These are phyloP conservation scores for Fusarium sarcochroum DNA, from an alignment of 2,329 filamentous ascomycete species.

Conservation along the genomic window DNA sequence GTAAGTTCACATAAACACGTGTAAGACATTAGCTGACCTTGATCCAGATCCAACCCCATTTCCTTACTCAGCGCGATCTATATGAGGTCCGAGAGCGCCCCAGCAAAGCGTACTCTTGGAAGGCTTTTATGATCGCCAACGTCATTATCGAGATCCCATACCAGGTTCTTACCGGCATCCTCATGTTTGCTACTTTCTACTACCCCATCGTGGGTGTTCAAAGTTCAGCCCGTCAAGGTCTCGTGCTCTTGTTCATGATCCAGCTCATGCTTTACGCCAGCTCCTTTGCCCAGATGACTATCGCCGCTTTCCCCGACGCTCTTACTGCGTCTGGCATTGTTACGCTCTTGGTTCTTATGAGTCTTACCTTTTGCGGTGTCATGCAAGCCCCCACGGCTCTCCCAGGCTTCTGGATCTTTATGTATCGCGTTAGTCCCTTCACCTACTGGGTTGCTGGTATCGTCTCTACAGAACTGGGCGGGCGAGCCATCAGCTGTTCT, in stretches of 20 bases:
- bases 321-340: conserved; percentile 66
- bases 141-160: conserved; percentile 81
- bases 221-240: conserved; percentile 68
- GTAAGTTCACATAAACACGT: conserved; percentile 54
- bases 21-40: conserved; percentile 30
- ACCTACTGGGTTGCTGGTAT: conserved; percentile 76
- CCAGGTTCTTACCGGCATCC: conserved; percentile 73
- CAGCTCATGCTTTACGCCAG: conserved; percentile 79
- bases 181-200: conserved; percentile 78
- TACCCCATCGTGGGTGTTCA: conserved; percentile 71
- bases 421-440: conserved; percentile 76
- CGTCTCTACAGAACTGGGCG: conserved; percentile 30
- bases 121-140: conserved; percentile 79
- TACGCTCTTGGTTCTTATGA: conserved; percentile 62
- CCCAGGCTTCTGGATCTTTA: conserved; percentile 79
- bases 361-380: conserved; percentile 60
- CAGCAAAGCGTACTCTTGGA: conserved; percentile 82
- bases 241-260: conserved; percentile 75
- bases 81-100: conserved; percentile 85
- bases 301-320: conserved; percentile 77
- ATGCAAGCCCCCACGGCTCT: conserved; percentile 67
- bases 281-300: conserved; percentile 81
- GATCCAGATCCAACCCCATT: conserved; percentile 77
- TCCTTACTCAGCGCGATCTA: conserved; percentile 79
- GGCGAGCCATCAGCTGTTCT: conserved; percentile 59